A percentile compares a stretch with the other conserved stretches of the same genome.
Evolutionary conservation across 1,284 basidiomycete species (phyloP).

Genomic region (Cutaneotrichosporon mucoides): DNA sequence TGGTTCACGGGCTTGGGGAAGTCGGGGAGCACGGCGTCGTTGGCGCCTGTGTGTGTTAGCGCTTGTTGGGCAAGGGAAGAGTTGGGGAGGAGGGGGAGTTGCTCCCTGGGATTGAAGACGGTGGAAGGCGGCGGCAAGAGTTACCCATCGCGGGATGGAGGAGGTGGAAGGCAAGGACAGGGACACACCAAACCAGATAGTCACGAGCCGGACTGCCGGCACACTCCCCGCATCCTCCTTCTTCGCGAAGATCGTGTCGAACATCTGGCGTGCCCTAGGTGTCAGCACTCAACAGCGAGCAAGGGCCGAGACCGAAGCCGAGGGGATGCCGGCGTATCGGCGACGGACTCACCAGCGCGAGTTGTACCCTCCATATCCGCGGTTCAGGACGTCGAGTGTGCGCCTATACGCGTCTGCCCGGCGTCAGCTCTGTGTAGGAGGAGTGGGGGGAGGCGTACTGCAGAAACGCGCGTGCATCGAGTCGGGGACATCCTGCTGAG

Average conservation of each 20-base stretch:
- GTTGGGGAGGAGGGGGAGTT: no score
- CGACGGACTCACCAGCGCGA: slow-evolving; percentile 22
- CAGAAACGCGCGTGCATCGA: slow-evolving; percentile 20
- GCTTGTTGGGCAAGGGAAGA: no score
- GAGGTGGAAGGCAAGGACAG: neutral
- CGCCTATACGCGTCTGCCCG: slow-evolving; percentile 34
- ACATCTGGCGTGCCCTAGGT: slow-evolving; percentile 3
- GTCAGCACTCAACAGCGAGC: neutral
- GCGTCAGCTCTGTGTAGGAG: no score
- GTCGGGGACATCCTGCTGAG: slow-evolving; percentile 20
- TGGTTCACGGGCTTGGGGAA: slow-evolving; percentile 6
- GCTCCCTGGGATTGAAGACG: no score
- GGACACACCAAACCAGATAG: slow-evolving; percentile 38
- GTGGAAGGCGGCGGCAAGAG: no score
- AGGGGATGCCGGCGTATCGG: no score
- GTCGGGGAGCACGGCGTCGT: slow-evolving; percentile 18
- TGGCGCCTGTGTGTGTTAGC: slow-evolving; percentile 13
- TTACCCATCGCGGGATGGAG: no score
- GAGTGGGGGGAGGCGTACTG: neutral
- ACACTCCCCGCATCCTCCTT: slow-evolving; percentile 16
- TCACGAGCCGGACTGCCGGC: slow-evolving; percentile 31
- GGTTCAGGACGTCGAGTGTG: slow-evolving; percentile 35
- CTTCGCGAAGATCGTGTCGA: slow-evolving; percentile 26
- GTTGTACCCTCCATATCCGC: slow-evolving; percentile 39
- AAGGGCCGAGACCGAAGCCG: no score